These are phyloP conservation scores for Serendipita sp. DNA, from an alignment of 768 basidiomycete species.

Conservation along the genomic window DNA sequence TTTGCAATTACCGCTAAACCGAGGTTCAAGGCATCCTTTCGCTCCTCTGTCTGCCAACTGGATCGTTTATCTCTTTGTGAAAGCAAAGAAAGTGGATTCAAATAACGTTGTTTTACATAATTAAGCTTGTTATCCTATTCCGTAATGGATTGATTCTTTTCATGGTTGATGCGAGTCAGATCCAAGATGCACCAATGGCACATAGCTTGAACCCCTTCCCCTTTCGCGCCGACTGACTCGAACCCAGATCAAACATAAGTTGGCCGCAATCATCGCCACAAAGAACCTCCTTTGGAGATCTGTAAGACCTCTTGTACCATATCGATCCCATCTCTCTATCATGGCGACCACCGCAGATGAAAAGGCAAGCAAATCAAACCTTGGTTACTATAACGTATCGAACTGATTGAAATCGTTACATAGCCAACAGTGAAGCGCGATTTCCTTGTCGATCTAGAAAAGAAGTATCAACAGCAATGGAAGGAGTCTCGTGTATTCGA, in stretches of 20 bases:
- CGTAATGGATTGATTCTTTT: no score
- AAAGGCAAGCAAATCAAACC: neutral
- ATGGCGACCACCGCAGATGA: neutral
- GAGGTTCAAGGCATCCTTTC: no score
- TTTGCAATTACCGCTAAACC: no score
- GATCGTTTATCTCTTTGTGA: no score
- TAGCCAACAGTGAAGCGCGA: conserved; percentile 86
- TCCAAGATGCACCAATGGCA: no score
- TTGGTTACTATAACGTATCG: neutral
- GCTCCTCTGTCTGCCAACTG: no score
- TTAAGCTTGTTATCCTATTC: no score
- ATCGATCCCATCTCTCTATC: neutral
- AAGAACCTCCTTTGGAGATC: neutral
- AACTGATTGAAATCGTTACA: neutral
- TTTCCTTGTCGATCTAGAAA: conserved; percentile 64
- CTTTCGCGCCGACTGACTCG: neutral
- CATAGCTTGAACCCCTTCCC: no score
- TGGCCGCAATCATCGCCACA: neutral
- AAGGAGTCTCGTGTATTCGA: conserved; percentile 62
- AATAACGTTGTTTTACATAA: no score
- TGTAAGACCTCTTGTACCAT: neutral
- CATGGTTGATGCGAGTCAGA: no score
- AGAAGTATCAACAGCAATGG: conserved; percentile 76
- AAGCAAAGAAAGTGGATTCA: no score
- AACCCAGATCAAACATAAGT: neutral